Evolutionary conservation across 371 early-diverging fungal genomes (phyloP).

Genomic region (Mucor piriformis): DNA sequence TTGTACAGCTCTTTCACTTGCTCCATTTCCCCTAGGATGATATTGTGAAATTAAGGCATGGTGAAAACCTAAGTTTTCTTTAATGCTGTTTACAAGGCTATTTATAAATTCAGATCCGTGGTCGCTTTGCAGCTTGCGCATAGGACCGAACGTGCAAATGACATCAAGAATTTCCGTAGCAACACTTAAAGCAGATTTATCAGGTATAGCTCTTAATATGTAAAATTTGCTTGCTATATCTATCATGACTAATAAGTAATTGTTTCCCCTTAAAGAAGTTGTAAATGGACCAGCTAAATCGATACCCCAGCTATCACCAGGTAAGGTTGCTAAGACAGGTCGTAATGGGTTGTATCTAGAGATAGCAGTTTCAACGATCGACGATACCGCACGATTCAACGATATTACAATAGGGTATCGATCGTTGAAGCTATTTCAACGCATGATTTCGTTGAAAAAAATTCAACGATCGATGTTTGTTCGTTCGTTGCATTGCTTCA

Average conservation of each 20-base stretch:
- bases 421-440: no score
- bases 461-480: no score
- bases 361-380: no score
- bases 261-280: slow-evolving; percentile 1
- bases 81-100: slow-evolving; percentile 2
- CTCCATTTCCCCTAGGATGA: slow-evolving; percentile 33
- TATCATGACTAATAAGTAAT: slow-evolving; percentile 11
- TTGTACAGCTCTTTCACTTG: slow-evolving; percentile 26
- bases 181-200: not conserved
- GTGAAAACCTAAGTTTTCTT: not conserved
- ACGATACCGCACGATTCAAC: no score
- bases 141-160: not conserved
- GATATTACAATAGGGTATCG: no score
- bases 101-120: slow-evolving; percentile 37
- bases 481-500: no score
- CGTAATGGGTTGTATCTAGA: not conserved
- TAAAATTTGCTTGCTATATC: slow-evolving; percentile 4
- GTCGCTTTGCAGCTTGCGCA: slow-evolving; percentile 19
- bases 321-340: no score
- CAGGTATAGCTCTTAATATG: slow-evolving; percentile 4
- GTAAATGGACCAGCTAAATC: slow-evolving; percentile 2
- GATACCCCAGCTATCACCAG: not conserved
- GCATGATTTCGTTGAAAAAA: no score
- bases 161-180: not conserved
- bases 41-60: slow-evolving; percentile 27